Base-by-base conservation (phyloP, 768 basidiomycete species). In the Calocybe cyanea region DNA sequence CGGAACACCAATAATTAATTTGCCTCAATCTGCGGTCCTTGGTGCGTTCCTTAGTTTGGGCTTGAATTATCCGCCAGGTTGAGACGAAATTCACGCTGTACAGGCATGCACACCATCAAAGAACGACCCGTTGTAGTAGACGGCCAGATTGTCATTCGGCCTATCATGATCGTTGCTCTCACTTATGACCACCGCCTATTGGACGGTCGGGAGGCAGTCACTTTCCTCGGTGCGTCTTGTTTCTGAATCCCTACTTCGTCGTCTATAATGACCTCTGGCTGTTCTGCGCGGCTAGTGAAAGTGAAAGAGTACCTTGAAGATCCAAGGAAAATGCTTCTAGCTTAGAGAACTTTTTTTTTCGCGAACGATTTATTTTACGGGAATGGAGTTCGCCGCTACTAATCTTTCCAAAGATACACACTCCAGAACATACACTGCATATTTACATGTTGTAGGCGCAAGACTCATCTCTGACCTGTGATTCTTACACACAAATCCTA, bases 1-100 rank as follows among this genome's bases (percentile, higher is more conserved):
- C 59, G 95, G 95, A 32, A 99, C 95, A n/a, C 95, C 95, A 30
- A 99, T 99, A 61, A 95, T 98, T 70, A 98, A 97, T 75, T 73
- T 94, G 36, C 95, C 94, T 3, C 95, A 97, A 64, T 70, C 92
- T 18, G 95, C 93, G 42, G 92, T 97, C 6, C 81, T 99, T 44
- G 94, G 88, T 76, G 56, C 50, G 75, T 66, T n/a, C 31, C 8
- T 32, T 32, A 8, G n/a, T n/a, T n/a, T n/a, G n/a, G n/a, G n/a
- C n/a, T n/a, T n/a, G n/a, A n/a, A n/a, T n/a, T n/a, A n/a, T n/a
- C n/a, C n/a, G n/a, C n/a, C n/a, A 8, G n/a, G n/a, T 32, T 35
- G 8, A 31, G 18, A 25, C 24, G 51, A 10, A 19, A 37, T 41
- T 43, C n/a, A n/a, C n/a, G 42, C 36, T 18, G 4, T 30, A 24